These are phyloP conservation scores for Daldinia decipiens DNA, from an alignment of 495 filamentous ascomycete genomes.

Conservation along the genomic window DNA sequence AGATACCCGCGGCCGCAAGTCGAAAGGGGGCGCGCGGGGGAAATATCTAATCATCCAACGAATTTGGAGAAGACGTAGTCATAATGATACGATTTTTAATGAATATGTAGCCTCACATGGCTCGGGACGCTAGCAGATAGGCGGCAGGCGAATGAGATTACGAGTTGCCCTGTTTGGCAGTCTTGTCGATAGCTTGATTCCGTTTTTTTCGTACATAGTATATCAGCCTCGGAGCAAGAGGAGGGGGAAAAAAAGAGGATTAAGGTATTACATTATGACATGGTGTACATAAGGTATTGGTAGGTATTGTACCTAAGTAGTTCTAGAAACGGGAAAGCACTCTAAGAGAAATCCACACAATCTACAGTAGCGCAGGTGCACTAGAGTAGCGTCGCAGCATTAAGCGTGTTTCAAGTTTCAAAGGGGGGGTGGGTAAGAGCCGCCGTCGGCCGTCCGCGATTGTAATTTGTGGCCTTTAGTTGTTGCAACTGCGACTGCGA, in stretches of 20 bases:
- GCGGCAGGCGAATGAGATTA: constrained; percentile 23
- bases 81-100: constrained; percentile 42
- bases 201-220: constrained; percentile 26
- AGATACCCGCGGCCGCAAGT: constrained; percentile 21
- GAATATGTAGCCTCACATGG: constrained; percentile 28
- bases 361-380: constrained; percentile 11
- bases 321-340: constrained; percentile 3
- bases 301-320: background rate
- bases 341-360: constrained; percentile 7
- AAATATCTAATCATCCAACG: background rate
- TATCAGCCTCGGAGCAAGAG: constrained; percentile 22
- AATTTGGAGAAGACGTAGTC: constrained; percentile 17
- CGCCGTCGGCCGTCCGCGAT: constrained; percentile 20
- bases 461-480: constrained; percentile 3
- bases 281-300: too few species aligned
- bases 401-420: constrained; percentile 46
- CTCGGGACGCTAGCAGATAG: constrained; percentile 20
- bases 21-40: background rate
- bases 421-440: constrained; percentile 26
- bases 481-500: constrained; percentile 2
- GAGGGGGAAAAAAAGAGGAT: background rate
- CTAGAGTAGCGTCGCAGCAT: constrained; percentile 43
- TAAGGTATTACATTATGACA: background rate
- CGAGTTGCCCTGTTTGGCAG: constrained; percentile 35
- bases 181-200: constrained; percentile 26